Conservation (phyloP, 2,329 filamentous ascomycete species). For the Fusarium sp. region DNA sequence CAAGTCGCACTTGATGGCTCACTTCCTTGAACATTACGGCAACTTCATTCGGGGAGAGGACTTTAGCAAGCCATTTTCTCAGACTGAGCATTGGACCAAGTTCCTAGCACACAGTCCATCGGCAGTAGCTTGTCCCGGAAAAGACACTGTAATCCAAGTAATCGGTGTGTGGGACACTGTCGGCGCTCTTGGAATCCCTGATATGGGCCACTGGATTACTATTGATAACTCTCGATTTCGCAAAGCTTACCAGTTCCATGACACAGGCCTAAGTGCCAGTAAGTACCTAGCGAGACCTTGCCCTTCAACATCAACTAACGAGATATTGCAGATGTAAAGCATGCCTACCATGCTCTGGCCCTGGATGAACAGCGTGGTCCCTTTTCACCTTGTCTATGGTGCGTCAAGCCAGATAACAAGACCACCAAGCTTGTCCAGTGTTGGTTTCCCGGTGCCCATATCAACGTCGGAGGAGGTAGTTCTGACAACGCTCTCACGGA, state of each 20-base stretch:
- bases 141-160: constrained; percentile 12
- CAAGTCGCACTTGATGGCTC: constrained; percentile 24
- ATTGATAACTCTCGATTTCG: not conserved
- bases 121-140: not conserved
- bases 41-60: constrained; percentile 9
- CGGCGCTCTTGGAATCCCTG: constrained; percentile 7
- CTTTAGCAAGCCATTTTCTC: not conserved
- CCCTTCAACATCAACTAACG: not conserved
- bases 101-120: not conserved
- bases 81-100: constrained; percentile 1
- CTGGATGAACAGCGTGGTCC: constrained; percentile 9
- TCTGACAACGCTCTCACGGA: constrained; percentile 6
- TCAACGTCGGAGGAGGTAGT: constrained; percentile 14
- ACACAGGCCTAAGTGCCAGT: constrained; percentile 13
- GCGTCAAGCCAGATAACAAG: constrained; percentile 1
- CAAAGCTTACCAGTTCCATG: constrained; percentile 11
- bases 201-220: constrained; percentile 2
- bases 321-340: not conserved
- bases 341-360: constrained; percentile 15
- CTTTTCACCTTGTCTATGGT: constrained; percentile 9
- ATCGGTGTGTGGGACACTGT: constrained; percentile 19
- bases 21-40: constrained; percentile 23
- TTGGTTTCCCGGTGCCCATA: constrained; percentile 22
- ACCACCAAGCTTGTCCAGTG: constrained; percentile 5
- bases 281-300: not conserved